phyloP scores from a whole-genome alignment of 495 filamentous ascomycete genomes.

The Penicillium paradoxum region DNA sequence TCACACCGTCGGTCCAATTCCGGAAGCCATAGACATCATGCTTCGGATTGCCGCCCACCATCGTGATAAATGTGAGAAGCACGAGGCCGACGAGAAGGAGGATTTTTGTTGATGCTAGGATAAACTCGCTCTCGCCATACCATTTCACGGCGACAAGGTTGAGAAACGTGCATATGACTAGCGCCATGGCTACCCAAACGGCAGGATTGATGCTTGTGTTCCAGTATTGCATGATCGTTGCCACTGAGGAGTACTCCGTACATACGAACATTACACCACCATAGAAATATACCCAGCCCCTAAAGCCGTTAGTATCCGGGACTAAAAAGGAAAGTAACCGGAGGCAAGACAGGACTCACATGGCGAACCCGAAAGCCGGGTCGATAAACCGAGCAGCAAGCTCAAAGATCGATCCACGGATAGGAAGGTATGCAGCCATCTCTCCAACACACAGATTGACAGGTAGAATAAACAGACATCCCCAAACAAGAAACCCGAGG shows the following conservation, averaged over 20 bases:
- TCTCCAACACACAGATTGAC: constrained; percentile 45
- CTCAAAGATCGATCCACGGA: constrained; percentile 67
- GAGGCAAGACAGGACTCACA: constrained; percentile 17
- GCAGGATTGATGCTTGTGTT: constrained; percentile 42
- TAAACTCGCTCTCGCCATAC: constrained; percentile 72
- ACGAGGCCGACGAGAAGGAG: constrained; percentile 66
- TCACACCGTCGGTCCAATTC: constrained; percentile 52
- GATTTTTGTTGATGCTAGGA: constrained; percentile 70
- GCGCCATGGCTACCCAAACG: constrained; percentile 68
- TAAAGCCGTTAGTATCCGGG: constrained; percentile 15
- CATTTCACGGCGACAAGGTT: constrained; percentile 65
- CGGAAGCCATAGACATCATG: constrained; percentile 63
- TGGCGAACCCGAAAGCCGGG: constrained; percentile 67
- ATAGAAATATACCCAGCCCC: constrained; percentile 40
- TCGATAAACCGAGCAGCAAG: constrained; percentile 67
- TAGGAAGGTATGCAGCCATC: constrained; percentile 69
- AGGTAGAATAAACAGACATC: constrained; percentile 31
- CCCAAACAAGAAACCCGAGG: constrained; percentile 53
- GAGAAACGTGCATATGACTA: constrained; percentile 56
- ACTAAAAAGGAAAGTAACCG: not conserved
- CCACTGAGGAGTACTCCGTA: constrained; percentile 63
- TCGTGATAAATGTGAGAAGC: constrained; percentile 63
- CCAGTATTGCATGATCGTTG: constrained; percentile 70
- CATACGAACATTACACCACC: constrained; percentile 46
- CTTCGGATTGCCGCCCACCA: constrained; percentile 59